These are phyloP conservation scores for Fusarium humuli DNA, from an alignment of 2,329 filamentous ascomycete genomes.

Conservation along the genomic window DNA sequence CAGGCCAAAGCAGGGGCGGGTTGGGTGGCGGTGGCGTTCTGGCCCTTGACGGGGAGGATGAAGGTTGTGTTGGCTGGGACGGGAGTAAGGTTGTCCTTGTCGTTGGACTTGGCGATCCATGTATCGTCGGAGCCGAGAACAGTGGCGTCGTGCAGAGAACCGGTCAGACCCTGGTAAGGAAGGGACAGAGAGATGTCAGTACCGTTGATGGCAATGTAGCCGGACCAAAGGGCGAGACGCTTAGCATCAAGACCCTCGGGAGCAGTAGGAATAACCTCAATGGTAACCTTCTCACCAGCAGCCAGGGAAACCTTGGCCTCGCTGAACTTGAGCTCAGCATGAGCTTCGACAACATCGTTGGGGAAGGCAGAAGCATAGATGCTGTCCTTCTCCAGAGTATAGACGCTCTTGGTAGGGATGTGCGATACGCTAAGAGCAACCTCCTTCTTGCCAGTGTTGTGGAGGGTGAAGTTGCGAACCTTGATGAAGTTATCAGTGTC, in stretches of 20 bases:
- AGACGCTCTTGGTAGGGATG: conserved; percentile 63
- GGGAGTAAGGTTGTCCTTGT: conserved; percentile 41
- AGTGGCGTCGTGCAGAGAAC: conserved; percentile 49
- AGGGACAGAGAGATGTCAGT: conserved; percentile 52
- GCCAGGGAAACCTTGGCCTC: conserved; percentile 57
- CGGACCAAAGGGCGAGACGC: conserved; percentile 57
- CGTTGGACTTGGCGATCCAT: conserved; percentile 51
- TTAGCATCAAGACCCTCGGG: conserved; percentile 52
- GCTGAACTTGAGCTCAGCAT: conserved; percentile 58
- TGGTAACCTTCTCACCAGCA: conserved; percentile 56
- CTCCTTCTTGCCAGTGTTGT: conserved; percentile 62
- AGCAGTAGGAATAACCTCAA: conserved; percentile 59
- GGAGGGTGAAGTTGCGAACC: conserved; percentile 64
- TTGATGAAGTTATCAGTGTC: conserved; percentile 68
- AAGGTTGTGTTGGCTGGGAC: conserved; percentile 55
- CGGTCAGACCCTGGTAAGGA: conserved; percentile 56
- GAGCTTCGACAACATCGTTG: conserved; percentile 52
- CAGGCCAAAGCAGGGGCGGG: conserved; percentile 55
- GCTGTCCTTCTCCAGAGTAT: conserved; percentile 55
- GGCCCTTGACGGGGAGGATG: conserved; percentile 55
- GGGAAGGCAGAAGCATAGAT: conserved; percentile 58
- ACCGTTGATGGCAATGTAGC: conserved; percentile 56
- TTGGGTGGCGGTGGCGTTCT: conserved; percentile 39
- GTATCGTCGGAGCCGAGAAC: conserved; percentile 42
- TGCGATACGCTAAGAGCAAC: conserved; percentile 65